Evolutionary conservation across 1,284 basidiomycete species (phyloP), one percentile per base, ranked within the genome.

Genomic region (Ceratobasidium sp.): DNA sequence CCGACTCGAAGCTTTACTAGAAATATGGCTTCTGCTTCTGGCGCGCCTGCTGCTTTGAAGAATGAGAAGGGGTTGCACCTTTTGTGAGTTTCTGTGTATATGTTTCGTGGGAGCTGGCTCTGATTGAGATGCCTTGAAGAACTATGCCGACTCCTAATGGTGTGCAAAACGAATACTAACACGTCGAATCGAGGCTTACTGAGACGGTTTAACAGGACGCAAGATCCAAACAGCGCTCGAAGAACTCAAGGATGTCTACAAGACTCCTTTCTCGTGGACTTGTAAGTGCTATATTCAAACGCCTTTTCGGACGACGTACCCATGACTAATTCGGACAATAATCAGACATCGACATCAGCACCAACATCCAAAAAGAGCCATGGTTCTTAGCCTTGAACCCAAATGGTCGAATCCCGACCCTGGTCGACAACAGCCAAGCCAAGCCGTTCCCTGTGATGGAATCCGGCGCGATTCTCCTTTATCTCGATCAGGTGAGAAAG

Each of bases 391-490:
- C 42, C 3, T 26, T 75, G 58, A 75, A 75, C 46, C 71, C 71
- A 5, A 75, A 75, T 23, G 71, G 71, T 39, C 71, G 71, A 39
- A 75, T 75, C n/a, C 71, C 71, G 3, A 75, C 71, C 3, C 46
- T 75, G 40, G 71, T 75, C 18, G 71, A 75, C 26, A 75, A 76
- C 61, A 76, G 72, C 61, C 72, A 76, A 39, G 23, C 61, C 15
- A 76, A 76, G 49, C 72, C 72, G 33, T 76, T 76, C 72, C 61
- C 72, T 18, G 72, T 76, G 15, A 76, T 76, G 72, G 72, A 76
- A 26, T 76, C 72, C 9, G 72, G 72, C 12, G 72, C 72, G 49
- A 76, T 76, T 33, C 49, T 76, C 3, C 40, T 76, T 7, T 76
- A 76, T 23, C 72, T 76, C 49, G 72, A 66, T n/a, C 72, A 76